phyloP scores from a whole-genome alignment of 1,139 yeast genomes.

The Diutina catenulata region DNA sequence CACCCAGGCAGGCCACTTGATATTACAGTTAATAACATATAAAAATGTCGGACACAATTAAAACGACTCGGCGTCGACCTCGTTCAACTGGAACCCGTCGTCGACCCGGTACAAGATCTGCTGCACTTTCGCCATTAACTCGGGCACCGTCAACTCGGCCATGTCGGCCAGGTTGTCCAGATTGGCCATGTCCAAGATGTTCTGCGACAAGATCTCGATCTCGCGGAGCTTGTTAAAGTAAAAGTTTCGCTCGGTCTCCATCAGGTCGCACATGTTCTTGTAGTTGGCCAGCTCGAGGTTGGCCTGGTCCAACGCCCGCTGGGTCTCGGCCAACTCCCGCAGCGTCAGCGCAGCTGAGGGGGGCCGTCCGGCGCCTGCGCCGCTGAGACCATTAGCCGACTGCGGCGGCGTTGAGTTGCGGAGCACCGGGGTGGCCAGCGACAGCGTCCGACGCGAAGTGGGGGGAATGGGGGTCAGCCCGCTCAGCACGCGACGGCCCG shows the following conservation, averaged over 20 bases:
- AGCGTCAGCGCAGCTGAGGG: constrained; percentile 8
- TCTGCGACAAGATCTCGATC: constrained; percentile 70
- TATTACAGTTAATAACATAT: no score
- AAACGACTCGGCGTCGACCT: constrained; percentile 9
- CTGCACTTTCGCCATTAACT: constrained; percentile 52
- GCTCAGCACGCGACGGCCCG: constrained; percentile 9
- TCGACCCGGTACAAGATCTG: constrained; percentile 70
- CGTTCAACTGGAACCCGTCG: constrained; percentile 42
- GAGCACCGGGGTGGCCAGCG: constrained; percentile 10
- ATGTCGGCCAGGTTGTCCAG: constrained; percentile 18
- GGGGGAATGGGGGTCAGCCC: constrained; percentile 4
- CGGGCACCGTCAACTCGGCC: constrained; percentile 18
- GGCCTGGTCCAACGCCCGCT: constrained; percentile 25
- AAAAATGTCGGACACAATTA: constrained; percentile 4
- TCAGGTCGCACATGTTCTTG: constrained; percentile 40
- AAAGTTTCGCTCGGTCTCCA: constrained; percentile 76
- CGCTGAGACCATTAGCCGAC: constrained; percentile 9
- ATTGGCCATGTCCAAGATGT: constrained; percentile 37
- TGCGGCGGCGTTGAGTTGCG: constrained; percentile 11
- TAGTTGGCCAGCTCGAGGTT: constrained; percentile 42
- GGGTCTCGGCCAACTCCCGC: constrained; percentile 11
- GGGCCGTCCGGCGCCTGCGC: constrained; percentile 5
- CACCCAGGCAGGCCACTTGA: no score
- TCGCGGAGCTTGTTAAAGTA: constrained; percentile 84
- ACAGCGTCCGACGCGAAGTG: not conserved